These are phyloP conservation scores for Oryza rufipogon DNA, from an alignment of 176 grass and related monocot species.

Conservation along the genomic window DNA sequence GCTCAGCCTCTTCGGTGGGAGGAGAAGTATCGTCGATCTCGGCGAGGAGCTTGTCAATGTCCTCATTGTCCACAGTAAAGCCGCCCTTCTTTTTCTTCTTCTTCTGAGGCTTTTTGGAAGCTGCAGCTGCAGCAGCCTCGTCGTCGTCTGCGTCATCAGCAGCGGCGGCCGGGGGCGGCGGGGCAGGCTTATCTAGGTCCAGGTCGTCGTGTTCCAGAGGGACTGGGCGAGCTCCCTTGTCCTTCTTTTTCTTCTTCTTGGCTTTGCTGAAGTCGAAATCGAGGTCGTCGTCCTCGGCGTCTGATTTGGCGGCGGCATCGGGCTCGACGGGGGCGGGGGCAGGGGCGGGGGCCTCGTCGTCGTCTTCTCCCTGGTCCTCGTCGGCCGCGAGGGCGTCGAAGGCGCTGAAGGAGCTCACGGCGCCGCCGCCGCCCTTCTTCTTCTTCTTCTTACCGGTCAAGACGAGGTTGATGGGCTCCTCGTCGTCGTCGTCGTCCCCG, in stretches of 20 bases:
- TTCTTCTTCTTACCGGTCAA: constrained; percentile 97
- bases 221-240: constrained; percentile 36
- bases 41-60: constrained; percentile 55
- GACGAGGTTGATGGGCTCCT: constrained; percentile 62
- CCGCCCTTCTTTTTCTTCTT: constrained; percentile 96
- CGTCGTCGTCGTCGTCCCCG: constrained; percentile 40
- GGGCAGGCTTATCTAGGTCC: constrained; percentile 19
- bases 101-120: constrained; percentile 68
- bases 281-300: constrained; percentile 49
- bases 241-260: constrained; percentile 84
- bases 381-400: constrained; percentile 63
- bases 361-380: constrained; percentile 56
- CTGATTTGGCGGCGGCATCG: constrained; percentile 29
- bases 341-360: not conserved
- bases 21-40: constrained; percentile 54
- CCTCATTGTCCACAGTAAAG: constrained; percentile 67
- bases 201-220: constrained; percentile 28
- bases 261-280: constrained; percentile 69
- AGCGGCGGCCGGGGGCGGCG: not conserved
- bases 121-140: not conserved
- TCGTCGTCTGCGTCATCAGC: constrained; percentile 41
- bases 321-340: constrained; percentile 1
- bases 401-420: constrained; percentile 44
- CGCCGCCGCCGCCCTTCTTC: constrained; percentile 59
- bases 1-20: constrained; percentile 39